Percentiles rank a stretch among this genome's conserved stretches.
Evolutionary conservation across 768 basidiomycete genomes (phyloP).

Genomic region (Suillus decipiens): DNA sequence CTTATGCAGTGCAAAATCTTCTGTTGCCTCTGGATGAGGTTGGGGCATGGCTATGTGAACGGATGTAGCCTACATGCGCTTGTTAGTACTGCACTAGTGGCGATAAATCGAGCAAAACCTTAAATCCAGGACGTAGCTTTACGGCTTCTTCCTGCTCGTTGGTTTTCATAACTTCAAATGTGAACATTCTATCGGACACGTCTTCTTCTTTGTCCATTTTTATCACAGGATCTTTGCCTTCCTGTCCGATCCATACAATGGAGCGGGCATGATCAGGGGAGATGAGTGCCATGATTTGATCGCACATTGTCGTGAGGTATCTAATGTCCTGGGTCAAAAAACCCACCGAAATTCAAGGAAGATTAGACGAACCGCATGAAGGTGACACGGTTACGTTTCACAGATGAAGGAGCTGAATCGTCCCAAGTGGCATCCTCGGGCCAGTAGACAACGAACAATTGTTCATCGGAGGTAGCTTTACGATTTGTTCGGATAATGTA

Average conservation of each 20-base stretch:
- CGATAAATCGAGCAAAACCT: conserved; percentile 32
- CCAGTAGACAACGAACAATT: conserved; percentile 58
- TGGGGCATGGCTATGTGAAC: conserved; percentile 16
- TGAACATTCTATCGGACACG: conserved; percentile 48
- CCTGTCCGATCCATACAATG: conserved; percentile 45
- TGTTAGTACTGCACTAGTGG: background rate
- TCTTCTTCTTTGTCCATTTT: conserved; percentile 37
- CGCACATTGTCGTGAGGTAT: conserved; percentile 59
- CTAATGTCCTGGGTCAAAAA: conserved; percentile 29
- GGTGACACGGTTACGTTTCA: conserved; percentile 53
- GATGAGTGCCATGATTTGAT: conserved; percentile 55
- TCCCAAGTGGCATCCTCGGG: conserved; percentile 63
- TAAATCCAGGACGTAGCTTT: conserved; percentile 43
- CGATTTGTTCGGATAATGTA: conserved; percentile 37
- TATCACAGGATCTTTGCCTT: conserved; percentile 23
- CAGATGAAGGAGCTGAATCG: conserved; percentile 45
- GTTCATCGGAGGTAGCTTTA: conserved; percentile 15
- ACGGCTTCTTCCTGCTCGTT: conserved; percentile 59
- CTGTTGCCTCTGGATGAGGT: conserved; percentile 13
- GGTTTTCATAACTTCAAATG: conserved; percentile 55
- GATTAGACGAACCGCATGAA: conserved; percentile 55
- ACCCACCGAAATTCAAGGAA: background rate
- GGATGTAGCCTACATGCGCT: conserved; percentile 15
- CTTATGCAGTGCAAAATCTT: conserved; percentile 13
- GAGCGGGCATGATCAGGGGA: conserved; percentile 47